Conservation (phyloP, 2,329 filamentous ascomycete genomes). For the Sphaerulina vaccinii region DNA sequence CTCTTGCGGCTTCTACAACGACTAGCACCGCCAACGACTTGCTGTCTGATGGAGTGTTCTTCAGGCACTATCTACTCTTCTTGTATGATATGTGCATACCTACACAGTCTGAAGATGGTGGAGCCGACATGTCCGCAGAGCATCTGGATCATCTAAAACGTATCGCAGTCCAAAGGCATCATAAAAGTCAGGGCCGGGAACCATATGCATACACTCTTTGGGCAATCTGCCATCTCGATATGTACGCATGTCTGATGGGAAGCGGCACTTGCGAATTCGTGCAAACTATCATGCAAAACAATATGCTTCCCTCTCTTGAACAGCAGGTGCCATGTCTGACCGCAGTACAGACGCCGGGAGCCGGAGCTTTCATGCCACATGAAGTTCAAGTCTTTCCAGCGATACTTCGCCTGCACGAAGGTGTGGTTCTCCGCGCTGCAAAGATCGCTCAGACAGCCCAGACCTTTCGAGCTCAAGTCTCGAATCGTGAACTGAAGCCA, state of each 20-base stretch:
- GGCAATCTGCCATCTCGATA: conserved; percentile 55
- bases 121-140: conserved; percentile 54
- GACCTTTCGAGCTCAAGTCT: conserved; percentile 41
- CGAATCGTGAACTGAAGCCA: conserved; percentile 5
- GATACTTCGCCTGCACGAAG: conserved; percentile 47
- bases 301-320: conserved; percentile 47
- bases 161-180: conserved; percentile 50
- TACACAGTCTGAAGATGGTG: conserved; percentile 29
- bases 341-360: conserved; percentile 20
- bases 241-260: conserved; percentile 56
- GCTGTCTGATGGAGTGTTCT: conserved; percentile 56
- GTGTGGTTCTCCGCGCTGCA: conserved; percentile 47
- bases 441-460: conserved; percentile 47
- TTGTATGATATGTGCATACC: conserved; percentile 53
- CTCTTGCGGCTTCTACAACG: conserved; percentile 44
- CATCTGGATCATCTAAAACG: conserved; percentile 54
- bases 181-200: conserved; percentile 39
- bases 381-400: conserved; percentile 34
- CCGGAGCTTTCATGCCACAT: conserved; percentile 18
- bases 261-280: conserved; percentile 53
- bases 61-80: conserved; percentile 58
- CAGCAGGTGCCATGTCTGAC: conserved; percentile 25
- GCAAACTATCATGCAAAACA: conserved; percentile 47
- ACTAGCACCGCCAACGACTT: conserved; percentile 52
- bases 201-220: conserved; percentile 54